phyloP scores from a whole-genome alignment of 2,329 filamentous ascomycete genomes.

The Arthrinium phaeospermum region DNA sequence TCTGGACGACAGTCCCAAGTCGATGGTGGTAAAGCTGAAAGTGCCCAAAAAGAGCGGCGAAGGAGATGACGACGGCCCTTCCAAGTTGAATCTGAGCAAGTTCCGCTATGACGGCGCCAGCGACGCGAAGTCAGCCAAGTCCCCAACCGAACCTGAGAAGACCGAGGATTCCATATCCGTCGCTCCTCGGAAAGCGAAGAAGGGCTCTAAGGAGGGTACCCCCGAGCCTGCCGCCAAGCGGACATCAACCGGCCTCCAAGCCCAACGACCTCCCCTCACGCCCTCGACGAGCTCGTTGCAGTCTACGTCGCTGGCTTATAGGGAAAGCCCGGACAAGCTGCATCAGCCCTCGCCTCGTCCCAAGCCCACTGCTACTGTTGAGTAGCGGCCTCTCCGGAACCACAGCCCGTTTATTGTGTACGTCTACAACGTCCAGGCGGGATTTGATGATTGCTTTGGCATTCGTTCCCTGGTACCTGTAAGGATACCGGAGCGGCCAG shows the following conservation, averaged over 20 bases:
- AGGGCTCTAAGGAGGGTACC: conserved; percentile 33
- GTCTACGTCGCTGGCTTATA: conserved; percentile 60
- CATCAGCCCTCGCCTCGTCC: conserved; percentile 4
- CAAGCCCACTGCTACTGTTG: conserved; percentile 13
- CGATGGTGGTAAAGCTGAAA: conserved; percentile 77
- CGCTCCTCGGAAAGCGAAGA: conserved; percentile 28
- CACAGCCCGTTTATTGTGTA: not conserved
- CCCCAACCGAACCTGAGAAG: conserved; percentile 28
- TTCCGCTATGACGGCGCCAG: conserved; percentile 37
- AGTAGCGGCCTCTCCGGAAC: not conserved
- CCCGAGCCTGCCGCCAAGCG: conserved; percentile 28
- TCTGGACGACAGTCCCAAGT: conserved; percentile 54
- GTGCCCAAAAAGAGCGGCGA: conserved; percentile 47
- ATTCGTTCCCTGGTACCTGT: not conserved
- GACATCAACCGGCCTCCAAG: conserved; percentile 17
- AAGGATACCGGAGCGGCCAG: not conserved
- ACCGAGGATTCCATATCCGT: conserved; percentile 39
- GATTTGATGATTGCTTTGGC: not conserved
- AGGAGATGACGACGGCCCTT: conserved; percentile 39
- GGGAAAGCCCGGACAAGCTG: conserved; percentile 65
- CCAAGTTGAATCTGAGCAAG: conserved; percentile 38
- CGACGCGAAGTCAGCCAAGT: not conserved
- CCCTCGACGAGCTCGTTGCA: conserved; percentile 38
- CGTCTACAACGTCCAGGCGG: not conserved
- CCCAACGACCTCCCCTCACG: conserved; percentile 34